Percentiles rank a stretch among this genome's conserved stretches.
Conservation (phyloP, 2,329 filamentous ascomycete genomes). For the Ceratocystis smalleyi region DNA sequence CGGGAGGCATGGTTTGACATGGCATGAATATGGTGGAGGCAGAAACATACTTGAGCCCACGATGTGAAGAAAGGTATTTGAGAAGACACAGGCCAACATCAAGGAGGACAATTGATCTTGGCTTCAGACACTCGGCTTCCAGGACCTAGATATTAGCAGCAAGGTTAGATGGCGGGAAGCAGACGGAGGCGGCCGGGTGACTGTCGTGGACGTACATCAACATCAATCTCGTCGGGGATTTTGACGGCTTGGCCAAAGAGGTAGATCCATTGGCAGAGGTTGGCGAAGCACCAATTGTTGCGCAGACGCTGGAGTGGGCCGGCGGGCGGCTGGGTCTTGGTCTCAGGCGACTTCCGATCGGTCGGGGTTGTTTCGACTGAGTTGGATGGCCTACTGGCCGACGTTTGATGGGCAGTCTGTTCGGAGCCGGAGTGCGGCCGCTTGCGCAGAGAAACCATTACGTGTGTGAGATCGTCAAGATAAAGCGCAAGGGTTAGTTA, state of each 20-base stretch:
- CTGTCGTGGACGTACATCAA: slow-evolving; percentile 47
- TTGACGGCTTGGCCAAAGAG: slow-evolving; percentile 82
- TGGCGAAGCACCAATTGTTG: slow-evolving; percentile 92
- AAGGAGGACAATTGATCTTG: slow-evolving; percentile 55
- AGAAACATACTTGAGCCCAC: slow-evolving; percentile 59
- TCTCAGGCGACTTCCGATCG: neutral
- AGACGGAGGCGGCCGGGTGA: neutral
- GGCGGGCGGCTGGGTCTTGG: neutral
- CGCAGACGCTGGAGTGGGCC: slow-evolving; percentile 35
- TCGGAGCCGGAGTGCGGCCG: slow-evolving; percentile 12
- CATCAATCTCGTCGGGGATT: slow-evolving; percentile 73
- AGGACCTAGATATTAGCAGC: slow-evolving; percentile 46
- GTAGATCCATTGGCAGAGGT: slow-evolving; percentile 82
- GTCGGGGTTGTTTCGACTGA: neutral
- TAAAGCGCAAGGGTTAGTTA: slow-evolving; percentile 1
- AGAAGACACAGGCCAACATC: slow-evolving; percentile 75
- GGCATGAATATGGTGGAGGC: slow-evolving; percentile 24
- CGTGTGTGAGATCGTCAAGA: neutral
- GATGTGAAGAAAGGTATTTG: slow-evolving; percentile 87
- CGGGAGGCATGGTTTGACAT: neutral
- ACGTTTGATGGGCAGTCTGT: neutral
- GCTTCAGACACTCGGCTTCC: slow-evolving; percentile 75
- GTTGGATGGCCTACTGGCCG: neutral
- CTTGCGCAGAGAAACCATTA: slow-evolving; percentile 17
- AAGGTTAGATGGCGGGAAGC: neutral